Base-by-base conservation (phyloP, 2,329 filamentous ascomycete genomes). In the Aspergillus alliaceus region DNA sequence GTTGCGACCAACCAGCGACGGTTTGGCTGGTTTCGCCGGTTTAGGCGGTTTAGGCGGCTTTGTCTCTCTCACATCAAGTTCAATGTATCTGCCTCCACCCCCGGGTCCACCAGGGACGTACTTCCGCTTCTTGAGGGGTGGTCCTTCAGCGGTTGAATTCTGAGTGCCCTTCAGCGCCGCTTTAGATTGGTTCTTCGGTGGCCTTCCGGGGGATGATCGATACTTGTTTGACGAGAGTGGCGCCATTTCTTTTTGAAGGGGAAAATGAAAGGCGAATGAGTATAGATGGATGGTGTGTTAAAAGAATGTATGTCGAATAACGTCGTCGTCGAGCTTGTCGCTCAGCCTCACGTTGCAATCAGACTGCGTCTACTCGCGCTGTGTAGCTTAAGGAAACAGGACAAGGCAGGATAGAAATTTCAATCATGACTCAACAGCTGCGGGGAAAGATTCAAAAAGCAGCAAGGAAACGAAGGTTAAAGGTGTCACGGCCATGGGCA, bases 91-190 rank as follows among this genome's bases (percentile, higher is more conserved):
- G 20, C 92, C 91, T 57, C 92, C 91, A 46, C 92, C 92, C 37
- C 91, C 91, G 57, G 91, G 89, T 3, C 91, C 92, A 48, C 92
- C 92, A 32, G 93, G 91, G 48, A 96, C 84, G 77, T 96, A 97
- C 75, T 86, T 84, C 64, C 87, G 83, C 70, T 84, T 85, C 76
- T 91, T 92, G 1, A 81, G 81, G 12, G 88, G 86, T 25, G 87
- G 87, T 64, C 89, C 87, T 48, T 75, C 74, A 46, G 65, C 69
- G 50, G 27, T 67, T 12, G 66, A 65, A 52, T 54, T 68, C 40
- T 68, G 64, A 4, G 71, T 59, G 15, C 66, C 59, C 59, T 73
- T 76, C 40, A 71, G 57, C 22, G 69, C 61, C 22, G 71, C 62
- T 60, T 72, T 74, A 8, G 68, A 61, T 18, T 68, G 67, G 55